Percentiles rank a stretch among this genome's conserved stretches.
Evolutionary conservation across 139 green algal species (phyloP).

Genomic region (Asterochloris erici): DNA sequence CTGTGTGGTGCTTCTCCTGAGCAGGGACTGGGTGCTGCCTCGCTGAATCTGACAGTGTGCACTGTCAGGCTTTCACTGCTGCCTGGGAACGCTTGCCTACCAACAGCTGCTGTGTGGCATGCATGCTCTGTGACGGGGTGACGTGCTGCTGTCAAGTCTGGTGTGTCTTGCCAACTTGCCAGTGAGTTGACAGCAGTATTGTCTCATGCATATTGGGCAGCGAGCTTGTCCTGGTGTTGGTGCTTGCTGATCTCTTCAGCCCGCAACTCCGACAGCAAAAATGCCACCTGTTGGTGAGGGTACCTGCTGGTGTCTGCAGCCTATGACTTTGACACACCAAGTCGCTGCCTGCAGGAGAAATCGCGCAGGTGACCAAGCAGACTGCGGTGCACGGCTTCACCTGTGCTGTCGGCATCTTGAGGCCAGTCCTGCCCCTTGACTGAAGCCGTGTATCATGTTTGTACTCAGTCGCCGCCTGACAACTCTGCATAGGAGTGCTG

Average conservation of each 20-base stretch:
- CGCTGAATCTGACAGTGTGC: no score
- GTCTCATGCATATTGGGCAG: neutral
- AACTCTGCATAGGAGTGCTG: no score
- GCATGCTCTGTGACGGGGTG: neutral
- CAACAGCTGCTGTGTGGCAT: no score
- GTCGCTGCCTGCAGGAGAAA: slow-evolving; percentile 38
- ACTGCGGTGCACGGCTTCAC: slow-evolving; percentile 63
- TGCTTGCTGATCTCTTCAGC: neutral
- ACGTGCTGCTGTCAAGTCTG: neutral
- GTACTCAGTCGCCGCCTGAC: no score
- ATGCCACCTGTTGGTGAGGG: no score
- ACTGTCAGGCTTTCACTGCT: no score
- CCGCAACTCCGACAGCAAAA: neutral
- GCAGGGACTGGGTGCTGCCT: no score
- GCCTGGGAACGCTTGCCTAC: no score
- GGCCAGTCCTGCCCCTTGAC: neutral
- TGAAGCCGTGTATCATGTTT: neutral
- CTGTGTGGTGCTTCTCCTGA: no score
- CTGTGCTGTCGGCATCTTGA: slow-evolving; percentile 39
- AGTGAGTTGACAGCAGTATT: neutral
- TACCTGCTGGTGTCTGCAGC: neutral
- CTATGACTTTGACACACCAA: neutral
- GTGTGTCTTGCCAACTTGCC: neutral
- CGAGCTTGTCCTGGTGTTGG: neutral
- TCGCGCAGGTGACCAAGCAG: slow-evolving; percentile 38